phyloP scores from a whole-genome alignment of 2,329 filamentous ascomycete genomes.

The Pezicula rhizophila region DNA sequence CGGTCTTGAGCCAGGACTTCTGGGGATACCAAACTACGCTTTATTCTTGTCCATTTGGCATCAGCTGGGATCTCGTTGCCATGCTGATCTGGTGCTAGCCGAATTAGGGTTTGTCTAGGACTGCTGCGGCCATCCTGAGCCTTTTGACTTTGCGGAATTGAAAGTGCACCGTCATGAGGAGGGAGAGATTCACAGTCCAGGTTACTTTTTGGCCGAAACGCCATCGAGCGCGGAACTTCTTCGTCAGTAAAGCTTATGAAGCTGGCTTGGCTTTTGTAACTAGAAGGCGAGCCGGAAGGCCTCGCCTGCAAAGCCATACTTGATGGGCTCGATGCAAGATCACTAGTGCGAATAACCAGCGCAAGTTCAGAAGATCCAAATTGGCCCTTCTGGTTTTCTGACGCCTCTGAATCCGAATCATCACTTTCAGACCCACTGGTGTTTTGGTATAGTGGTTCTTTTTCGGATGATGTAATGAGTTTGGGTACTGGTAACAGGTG shows the following conservation, averaged over 20 bases:
- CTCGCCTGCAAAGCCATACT: constrained; percentile 13
- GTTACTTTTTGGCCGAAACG: constrained; percentile 12
- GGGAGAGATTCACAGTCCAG: constrained; percentile 8
- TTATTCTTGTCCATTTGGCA: constrained; percentile 55
- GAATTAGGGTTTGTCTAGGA: constrained; percentile 7
- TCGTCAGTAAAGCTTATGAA: constrained; percentile 14
- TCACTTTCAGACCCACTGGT: constrained; percentile 15
- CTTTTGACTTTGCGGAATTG: constrained; percentile 9
- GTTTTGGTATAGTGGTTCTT: constrained; percentile 13
- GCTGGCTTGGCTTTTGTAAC: constrained; percentile 16
- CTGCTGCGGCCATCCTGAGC: constrained; percentile 9
- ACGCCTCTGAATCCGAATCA: constrained; percentile 12
- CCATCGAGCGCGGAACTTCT: constrained; percentile 11
- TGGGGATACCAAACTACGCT: constrained; percentile 48
- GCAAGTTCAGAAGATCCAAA: constrained; percentile 9
- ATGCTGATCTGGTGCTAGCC: constrained; percentile 48
- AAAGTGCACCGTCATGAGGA: constrained; percentile 11
- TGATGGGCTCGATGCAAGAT: constrained; percentile 10
- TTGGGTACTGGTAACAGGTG: constrained; percentile 8
- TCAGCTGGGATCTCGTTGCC: constrained; percentile 51
- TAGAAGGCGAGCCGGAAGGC: constrained; percentile 12
- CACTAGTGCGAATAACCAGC: constrained; percentile 18
- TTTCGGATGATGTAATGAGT: constrained; percentile 11
- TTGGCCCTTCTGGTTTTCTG: neutral
- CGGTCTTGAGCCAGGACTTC: constrained; percentile 50